Evolutionary conservation across 495 filamentous ascomycete genomes (phyloP).

Genomic region (Neurospora intermedia): DNA sequence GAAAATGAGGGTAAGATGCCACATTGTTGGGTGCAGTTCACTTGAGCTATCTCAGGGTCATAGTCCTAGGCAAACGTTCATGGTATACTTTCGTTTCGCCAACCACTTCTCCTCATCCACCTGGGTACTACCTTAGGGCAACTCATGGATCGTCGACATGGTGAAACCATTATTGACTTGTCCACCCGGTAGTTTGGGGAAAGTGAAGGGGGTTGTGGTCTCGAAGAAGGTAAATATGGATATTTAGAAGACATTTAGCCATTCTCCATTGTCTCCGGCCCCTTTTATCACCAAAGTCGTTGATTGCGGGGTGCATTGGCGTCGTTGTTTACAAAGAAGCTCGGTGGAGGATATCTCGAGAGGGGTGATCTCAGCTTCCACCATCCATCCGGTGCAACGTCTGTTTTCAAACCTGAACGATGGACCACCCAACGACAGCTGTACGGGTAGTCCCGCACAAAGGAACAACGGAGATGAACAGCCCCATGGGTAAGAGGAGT

Average conservation of each 20-base stretch:
- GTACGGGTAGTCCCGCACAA: neutral
- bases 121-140: neutral
- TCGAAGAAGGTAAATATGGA: slow-evolving; percentile 2
- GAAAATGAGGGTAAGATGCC: slow-evolving; percentile 5
- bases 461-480: neutral
- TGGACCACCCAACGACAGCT: neutral
- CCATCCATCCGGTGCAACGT: neutral
- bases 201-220: neutral
- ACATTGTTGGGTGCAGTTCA: neutral
- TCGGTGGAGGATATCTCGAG: slow-evolving; percentile 11
- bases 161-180: neutral
- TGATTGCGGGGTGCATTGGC: slow-evolving; percentile 7
- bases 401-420: neutral
- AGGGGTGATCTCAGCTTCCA: neutral
- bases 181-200: neutral
- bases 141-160: neutral
- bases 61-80: neutral
- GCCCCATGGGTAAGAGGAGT: neutral
- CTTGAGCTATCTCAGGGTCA: neutral
- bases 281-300: neutral
- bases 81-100: neutral
- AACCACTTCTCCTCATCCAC: neutral
- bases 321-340: neutral
- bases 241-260: slow-evolving; percentile 1
- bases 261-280: neutral